A percentile compares a stretch with the other conserved stretches of the same genome.
Evolutionary conservation across 768 basidiomycete species (phyloP).

Genomic region (Russula virescens): DNA sequence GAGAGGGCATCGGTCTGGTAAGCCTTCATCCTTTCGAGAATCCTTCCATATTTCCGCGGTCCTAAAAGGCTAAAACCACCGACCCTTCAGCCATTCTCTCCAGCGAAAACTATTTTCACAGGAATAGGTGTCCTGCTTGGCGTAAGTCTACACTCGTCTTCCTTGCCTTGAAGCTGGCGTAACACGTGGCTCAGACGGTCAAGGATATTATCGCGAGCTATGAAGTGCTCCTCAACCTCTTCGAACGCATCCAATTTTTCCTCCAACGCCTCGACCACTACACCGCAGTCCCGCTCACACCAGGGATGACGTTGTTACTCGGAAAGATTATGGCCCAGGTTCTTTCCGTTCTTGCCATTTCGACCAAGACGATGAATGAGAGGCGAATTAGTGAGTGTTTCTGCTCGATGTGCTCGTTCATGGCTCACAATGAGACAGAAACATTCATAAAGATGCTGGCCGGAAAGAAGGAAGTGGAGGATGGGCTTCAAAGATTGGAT

Average conservation of each 20-base stretch:
- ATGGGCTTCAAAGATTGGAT: no score
- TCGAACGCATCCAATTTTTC: background rate
- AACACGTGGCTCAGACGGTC: background rate
- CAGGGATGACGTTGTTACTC: background rate
- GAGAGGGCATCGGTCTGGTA: no score
- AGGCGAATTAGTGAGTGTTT: background rate
- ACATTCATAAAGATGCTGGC: no score
- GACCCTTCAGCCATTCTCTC: no score
- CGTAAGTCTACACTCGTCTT: background rate
- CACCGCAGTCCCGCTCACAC: background rate
- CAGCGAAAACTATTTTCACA: background rate
- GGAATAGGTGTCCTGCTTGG: background rate
- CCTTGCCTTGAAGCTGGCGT: background rate
- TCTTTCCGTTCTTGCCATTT: background rate
- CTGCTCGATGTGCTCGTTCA: no score
- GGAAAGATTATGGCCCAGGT: background rate
- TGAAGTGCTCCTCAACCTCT: background rate
- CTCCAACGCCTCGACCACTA: background rate
- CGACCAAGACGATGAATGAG: background rate
- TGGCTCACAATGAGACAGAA: no score
- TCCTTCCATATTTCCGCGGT: no score
- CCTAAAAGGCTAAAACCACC: no score
- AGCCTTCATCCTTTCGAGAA: no score
- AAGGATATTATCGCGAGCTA: background rate
- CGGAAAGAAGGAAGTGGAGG: no score